Evolutionary conservation across 2,329 filamentous ascomycete species (phyloP), one percentile per base, ranked within the genome.

Genomic region (Diaporthe citrichinensis): DNA sequence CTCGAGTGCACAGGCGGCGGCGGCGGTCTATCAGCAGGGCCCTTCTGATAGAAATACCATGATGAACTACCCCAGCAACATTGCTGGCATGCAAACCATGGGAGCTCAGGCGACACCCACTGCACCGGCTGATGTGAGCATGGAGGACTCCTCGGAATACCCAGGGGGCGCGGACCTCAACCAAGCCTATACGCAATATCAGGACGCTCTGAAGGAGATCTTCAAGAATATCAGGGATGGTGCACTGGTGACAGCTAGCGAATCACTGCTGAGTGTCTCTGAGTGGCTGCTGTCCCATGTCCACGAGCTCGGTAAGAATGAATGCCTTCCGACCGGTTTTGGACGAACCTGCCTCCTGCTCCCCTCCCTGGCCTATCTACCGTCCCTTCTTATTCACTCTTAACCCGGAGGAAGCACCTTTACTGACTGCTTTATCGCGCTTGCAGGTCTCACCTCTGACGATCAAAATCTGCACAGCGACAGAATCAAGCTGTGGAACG

Each of bases 401-500:
- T 78, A 46, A 78, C 71, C 28, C 4, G 31, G 12, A 15, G n/a
- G 12, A 39, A 28, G 41, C 57, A 59, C 15, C 12, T 34, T 46
- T n/a, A 39, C 68, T 73, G 41, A 72, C 62, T 12, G 17, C 58
- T 55, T 36, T 10, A 39, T 41, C 9, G 31, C 49, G 23, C 31
- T 31, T n/a, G 17, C 85, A 98, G 95, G 95, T 75, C 91, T 98
- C 80, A 93, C 94, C 78, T 92, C 93, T 81, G 96, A 98, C 86
- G 94, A 98, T 83, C 91, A 94, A 81, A 88, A 89, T 72, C 89
- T 95, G 74, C 92, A 97, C 81, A 86, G 89, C 74, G 93, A 97
- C 79, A 92, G 95, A 73, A 90, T 98, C 78, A 93, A 93, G 81
- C 87, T 98, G 9, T 99, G 97, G 97, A 92, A 94, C 80, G 94